Base-by-base conservation (phyloP, 2,329 filamentous ascomycete species). In the Simplicillium sp. region DNA sequence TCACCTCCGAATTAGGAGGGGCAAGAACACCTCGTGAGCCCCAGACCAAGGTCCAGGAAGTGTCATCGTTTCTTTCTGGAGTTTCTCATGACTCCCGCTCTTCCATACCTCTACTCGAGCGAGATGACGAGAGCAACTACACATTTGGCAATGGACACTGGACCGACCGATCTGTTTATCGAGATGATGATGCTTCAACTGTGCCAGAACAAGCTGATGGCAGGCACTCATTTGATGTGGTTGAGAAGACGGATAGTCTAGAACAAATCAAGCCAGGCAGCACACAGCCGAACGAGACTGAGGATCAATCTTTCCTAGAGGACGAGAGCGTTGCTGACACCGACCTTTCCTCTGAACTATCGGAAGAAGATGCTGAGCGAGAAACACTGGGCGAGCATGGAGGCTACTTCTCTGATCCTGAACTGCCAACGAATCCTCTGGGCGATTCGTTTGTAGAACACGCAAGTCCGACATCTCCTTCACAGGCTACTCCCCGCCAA, bases 291-390 rank as follows among this genome's bases (percentile, higher is more conserved):
- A 44, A 41, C 17, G 40, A 49, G 15, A 44, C 50, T 28, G 53
- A 61, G 46, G 47, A 65, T 16, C 59, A 65, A 18, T 72, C 68
- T 0, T 73, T 73, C 44, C 50, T 73, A 18, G 62, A 71, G 15
- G 64, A 84, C 33, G 66, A 65, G 12, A 74, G 70, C 40, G 66
- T 68, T 34, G 58, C 64, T 35, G 70, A 70, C 34, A 77, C 70
- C 25, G 77, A 82, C 44, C 61, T 82, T 7, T 83, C 78, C 2
- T 82, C 78, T 0, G 78, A 82, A 47, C 49, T 82, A 34, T 82
- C 77, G 1, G 58, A 63, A 2, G 73, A 77, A n/a, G 55, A 64
- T 2, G 50, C 66, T 3, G 62, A 52, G 7, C 60, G 20, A 5
- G 20, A 25, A 25, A 25, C 20, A 25, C 20, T 25, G 6, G 20